These are phyloP conservation scores for Didymellaceae sp. DNA, from an alignment of 2,329 filamentous ascomycete species.

Conservation along the genomic window DNA sequence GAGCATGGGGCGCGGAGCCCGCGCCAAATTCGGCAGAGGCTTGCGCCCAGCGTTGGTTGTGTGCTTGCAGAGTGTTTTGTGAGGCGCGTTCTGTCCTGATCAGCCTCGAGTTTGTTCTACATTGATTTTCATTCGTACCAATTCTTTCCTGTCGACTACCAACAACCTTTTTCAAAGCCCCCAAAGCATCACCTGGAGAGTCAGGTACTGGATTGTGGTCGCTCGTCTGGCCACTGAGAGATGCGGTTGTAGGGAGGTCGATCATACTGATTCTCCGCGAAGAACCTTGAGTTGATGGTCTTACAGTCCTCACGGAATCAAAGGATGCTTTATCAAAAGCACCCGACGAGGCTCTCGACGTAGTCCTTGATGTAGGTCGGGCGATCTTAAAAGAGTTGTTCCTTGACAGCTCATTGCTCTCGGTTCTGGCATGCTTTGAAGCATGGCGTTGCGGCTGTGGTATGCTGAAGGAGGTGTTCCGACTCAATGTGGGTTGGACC, in stretches of 20 bases:
- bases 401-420: slow-evolving; percentile 37
- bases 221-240: slow-evolving; percentile 28
- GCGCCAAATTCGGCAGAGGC: slow-evolving; percentile 48
- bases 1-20: slow-evolving; percentile 22
- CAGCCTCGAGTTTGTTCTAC: background rate
- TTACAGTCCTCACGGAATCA: slow-evolving; percentile 36
- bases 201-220: slow-evolving; percentile 39
- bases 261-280: slow-evolving; percentile 43
- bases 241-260: slow-evolving; percentile 35
- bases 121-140: slow-evolving; percentile 31
- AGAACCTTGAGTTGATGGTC: slow-evolving; percentile 30
- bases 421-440: slow-evolving; percentile 46
- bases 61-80: slow-evolving; percentile 50
- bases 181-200: slow-evolving; percentile 48
- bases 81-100: slow-evolving; percentile 34
- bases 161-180: slow-evolving; percentile 50
- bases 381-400: slow-evolving; percentile 44
- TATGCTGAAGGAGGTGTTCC: slow-evolving; percentile 46
- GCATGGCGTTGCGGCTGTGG: slow-evolving; percentile 39
- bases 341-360: slow-evolving; percentile 22
- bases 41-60: slow-evolving; percentile 56
- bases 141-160: slow-evolving; percentile 45
- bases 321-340: slow-evolving; percentile 43
- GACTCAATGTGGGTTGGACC: slow-evolving; percentile 38
- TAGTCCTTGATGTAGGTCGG: slow-evolving; percentile 40